phyloP scores from a whole-genome alignment of 23 red algal species.

The Porphyridium purpureum region DNA sequence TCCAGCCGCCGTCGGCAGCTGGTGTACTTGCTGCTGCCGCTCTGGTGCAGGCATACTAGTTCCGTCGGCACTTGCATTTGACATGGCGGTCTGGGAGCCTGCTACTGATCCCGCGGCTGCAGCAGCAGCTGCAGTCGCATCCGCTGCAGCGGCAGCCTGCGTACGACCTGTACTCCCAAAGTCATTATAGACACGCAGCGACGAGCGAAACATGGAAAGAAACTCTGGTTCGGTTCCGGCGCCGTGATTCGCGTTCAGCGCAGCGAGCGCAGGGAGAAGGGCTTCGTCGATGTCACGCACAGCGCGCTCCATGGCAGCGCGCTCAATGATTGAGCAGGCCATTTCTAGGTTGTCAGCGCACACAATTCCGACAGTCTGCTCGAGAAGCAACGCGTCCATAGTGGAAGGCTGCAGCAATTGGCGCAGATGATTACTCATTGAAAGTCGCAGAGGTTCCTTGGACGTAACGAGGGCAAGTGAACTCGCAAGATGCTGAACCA shows the following conservation, averaged over 20 bases:
- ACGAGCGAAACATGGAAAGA: conserved; percentile 9
- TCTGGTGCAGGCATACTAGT: no score
- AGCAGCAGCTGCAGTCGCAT: no score
- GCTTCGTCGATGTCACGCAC: conserved; percentile 50
- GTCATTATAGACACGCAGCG: conserved; percentile 35
- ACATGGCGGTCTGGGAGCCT: no score
- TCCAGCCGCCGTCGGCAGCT: no score
- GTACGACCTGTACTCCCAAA: conserved; percentile 16
- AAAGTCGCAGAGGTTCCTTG: conserved; percentile 80
- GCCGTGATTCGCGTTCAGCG: no score
- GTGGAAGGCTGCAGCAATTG: conserved; percentile 21
- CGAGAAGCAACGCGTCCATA: conserved; percentile 42
- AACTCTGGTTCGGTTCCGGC: conserved; percentile 8
- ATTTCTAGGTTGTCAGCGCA: conserved; percentile 75
- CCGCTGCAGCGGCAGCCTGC: background rate
- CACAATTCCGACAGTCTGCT: conserved; percentile 82
- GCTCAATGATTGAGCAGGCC: conserved; percentile 90
- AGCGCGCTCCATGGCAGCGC: conserved; percentile 54
- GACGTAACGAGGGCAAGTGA: conserved; percentile 84
- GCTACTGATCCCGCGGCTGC: no score
- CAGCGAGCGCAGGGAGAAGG: no score
- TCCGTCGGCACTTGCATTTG: no score
- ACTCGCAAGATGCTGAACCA: conserved; percentile 83
- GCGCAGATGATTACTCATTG: conserved; percentile 70
- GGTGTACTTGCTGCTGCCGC: no score